Conservation (phyloP, 2,329 filamentous ascomycete genomes). For the Conoideocrella luteorostrata region DNA sequence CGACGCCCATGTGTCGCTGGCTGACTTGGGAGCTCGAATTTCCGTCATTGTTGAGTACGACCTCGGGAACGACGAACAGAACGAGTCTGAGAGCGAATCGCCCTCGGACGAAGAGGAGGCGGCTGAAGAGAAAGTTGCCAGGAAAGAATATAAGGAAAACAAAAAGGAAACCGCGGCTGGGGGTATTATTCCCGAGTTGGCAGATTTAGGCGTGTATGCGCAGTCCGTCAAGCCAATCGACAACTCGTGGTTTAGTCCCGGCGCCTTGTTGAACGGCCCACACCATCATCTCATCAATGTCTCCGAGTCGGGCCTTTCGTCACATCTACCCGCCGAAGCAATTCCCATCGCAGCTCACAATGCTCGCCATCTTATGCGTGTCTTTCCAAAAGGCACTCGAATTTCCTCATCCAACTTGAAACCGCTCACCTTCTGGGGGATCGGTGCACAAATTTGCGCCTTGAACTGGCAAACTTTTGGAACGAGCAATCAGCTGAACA, state of each 20-base stretch:
- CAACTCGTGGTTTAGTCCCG: constrained; percentile 56
- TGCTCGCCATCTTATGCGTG: constrained; percentile 60
- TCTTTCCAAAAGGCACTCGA: constrained; percentile 62
- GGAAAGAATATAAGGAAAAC: constrained; percentile 46
- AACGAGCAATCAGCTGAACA: constrained; percentile 60
- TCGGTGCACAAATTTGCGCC: constrained; percentile 63
- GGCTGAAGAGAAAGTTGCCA: constrained; percentile 39
- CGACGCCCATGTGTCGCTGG: constrained; percentile 49
- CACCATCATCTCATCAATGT: constrained; percentile 65
- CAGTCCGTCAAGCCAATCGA: constrained; percentile 63
- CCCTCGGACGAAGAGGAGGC: constrained; percentile 32
- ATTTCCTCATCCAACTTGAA: constrained; percentile 60
- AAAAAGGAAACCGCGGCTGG: constrained; percentile 44
- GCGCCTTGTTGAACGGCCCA: constrained; percentile 45
- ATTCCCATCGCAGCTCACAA: constrained; percentile 53
- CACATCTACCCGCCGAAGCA: constrained; percentile 41
- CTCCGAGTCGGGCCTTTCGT: constrained; percentile 53
- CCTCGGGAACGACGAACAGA: constrained; percentile 32
- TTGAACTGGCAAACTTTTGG: constrained; percentile 66
- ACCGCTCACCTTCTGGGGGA: constrained; percentile 57
- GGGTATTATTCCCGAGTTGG: constrained; percentile 57
- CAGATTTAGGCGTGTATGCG: constrained; percentile 60
- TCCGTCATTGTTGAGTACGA: constrained; percentile 64
- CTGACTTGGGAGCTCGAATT: constrained; percentile 56
- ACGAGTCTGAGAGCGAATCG: constrained; percentile 24